phyloP scores from a whole-genome alignment of 2,329 filamentous ascomycete genomes.

The Cercospora brassicicola region DNA sequence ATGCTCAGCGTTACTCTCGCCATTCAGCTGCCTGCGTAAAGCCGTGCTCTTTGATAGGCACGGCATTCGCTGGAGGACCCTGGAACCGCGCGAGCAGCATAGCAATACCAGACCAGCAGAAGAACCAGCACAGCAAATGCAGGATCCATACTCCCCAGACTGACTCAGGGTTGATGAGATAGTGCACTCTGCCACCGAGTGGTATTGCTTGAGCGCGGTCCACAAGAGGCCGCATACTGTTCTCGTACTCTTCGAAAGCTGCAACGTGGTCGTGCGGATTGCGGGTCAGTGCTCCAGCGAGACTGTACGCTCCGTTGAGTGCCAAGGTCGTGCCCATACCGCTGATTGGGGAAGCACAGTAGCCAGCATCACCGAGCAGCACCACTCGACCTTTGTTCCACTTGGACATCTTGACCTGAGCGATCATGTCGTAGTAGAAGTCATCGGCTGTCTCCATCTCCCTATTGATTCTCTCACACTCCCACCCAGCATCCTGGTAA shows the following conservation, averaged over 20 bases:
- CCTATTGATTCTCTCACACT: constrained; percentile 29
- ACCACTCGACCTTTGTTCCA: constrained; percentile 37
- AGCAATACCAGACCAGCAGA: constrained; percentile 19
- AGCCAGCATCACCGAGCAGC: constrained; percentile 37
- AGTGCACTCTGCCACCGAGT: constrained; percentile 25
- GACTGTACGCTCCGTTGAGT: constrained; percentile 38
- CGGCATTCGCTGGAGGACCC: constrained; percentile 29
- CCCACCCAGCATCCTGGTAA: constrained; percentile 35
- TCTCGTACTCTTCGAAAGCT: constrained; percentile 32
- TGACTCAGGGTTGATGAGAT: constrained; percentile 31
- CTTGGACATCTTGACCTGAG: constrained; percentile 35
- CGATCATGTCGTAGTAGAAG: constrained; percentile 38
- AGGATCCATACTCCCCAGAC: constrained; percentile 26
- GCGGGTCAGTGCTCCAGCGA: constrained; percentile 34
- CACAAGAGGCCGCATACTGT: constrained; percentile 29
- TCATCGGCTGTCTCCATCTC: constrained; percentile 36
- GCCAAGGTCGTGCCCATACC: constrained; percentile 42
- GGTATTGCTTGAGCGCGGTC: constrained; percentile 32
- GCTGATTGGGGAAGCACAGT: constrained; percentile 36
- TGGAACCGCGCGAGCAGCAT: constrained; percentile 23
- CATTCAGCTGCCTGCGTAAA: constrained; percentile 27
- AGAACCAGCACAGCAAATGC: constrained; percentile 19
- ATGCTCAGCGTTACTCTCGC: constrained; percentile 6
- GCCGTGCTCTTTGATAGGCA: constrained; percentile 35
- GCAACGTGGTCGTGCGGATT: constrained; percentile 25